Percentiles rank a stretch among this genome's conserved stretches.
Evolutionary conservation across 2,329 filamentous ascomycete species (phyloP).

Genomic region (Colletotrichum truncatum): DNA sequence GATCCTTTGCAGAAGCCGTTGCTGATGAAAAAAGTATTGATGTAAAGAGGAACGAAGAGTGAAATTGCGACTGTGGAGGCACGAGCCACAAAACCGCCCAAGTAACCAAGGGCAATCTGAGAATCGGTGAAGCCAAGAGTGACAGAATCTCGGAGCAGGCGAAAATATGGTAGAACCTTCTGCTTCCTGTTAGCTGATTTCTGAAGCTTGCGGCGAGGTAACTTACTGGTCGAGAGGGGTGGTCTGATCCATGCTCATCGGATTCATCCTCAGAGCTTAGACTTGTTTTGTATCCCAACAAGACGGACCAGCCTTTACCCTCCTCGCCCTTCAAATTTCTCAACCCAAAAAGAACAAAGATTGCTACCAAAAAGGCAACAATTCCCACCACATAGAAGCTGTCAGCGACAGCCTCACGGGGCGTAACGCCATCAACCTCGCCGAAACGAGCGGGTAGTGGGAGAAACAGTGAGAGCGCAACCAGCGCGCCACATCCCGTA

Average conservation of each 20-base stretch:
- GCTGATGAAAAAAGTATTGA: constrained; percentile 89
- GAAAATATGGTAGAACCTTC: constrained; percentile 63
- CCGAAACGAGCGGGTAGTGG: constrained; percentile 85
- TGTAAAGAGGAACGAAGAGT: constrained; percentile 90
- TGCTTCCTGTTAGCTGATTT: constrained; percentile 17
- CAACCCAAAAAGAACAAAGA: constrained; percentile 83
- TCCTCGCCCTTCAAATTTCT: constrained; percentile 76
- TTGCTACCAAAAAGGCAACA: constrained; percentile 76
- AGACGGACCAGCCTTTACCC: constrained; percentile 73
- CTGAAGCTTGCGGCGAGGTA: background rate
- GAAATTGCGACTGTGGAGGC: constrained; percentile 96
- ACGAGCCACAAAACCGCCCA: constrained; percentile 93
- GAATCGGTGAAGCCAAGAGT: constrained; percentile 78
- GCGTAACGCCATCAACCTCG: constrained; percentile 75
- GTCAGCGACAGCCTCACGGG: constrained; percentile 78
- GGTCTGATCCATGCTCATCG: constrained; percentile 32
- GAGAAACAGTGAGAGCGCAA: constrained; percentile 84
- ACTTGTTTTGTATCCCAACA: constrained; percentile 53
- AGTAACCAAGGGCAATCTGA: constrained; percentile 85
- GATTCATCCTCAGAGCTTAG: constrained; percentile 5
- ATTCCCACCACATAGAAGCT: constrained; percentile 88
- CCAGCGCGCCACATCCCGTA: constrained; percentile 88
- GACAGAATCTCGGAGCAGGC: constrained; percentile 70
- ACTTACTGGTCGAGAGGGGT: constrained; percentile 38
- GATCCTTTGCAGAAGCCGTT: constrained; percentile 80